Evolutionary conservation across 371 early-diverging fungal species (phyloP).

Genomic region (Rhizopus microsporus): DNA sequence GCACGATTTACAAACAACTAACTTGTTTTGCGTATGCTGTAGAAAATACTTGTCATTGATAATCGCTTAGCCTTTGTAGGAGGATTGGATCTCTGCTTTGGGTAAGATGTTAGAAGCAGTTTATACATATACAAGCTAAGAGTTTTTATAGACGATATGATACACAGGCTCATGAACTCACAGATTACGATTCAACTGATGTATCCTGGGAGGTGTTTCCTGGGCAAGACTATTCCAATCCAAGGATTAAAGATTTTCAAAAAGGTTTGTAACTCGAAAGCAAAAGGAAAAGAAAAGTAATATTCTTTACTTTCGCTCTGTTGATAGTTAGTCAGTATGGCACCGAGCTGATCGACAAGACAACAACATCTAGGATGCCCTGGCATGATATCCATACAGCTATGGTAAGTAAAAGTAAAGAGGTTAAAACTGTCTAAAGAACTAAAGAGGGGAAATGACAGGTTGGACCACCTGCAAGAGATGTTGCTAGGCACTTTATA

Average conservation of each 20-base stretch:
- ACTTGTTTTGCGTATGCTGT: conserved; percentile 2
- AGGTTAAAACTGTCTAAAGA: background rate
- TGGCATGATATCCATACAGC: conserved; percentile 91
- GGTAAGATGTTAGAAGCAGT: conserved; percentile 24
- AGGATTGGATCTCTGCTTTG: conserved; percentile 92
- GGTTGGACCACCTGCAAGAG: conserved; percentile 77
- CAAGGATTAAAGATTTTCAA: conserved; percentile 85
- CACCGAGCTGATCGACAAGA: conserved; percentile 38
- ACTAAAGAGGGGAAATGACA: conserved; percentile 6
- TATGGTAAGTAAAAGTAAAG: conserved; percentile 40
- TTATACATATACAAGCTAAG: background rate
- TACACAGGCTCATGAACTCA: conserved; percentile 71
- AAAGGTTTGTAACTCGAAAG: conserved; percentile 48
- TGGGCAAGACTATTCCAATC: conserved; percentile 94
- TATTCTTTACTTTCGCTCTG: background rate
- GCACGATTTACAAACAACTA: background rate
- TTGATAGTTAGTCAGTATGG: conserved; percentile 37
- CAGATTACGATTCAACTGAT: conserved; percentile 58
- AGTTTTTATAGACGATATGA: conserved; percentile 75
- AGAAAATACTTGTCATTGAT: conserved; percentile 90
- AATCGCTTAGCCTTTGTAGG: conserved; percentile 85
- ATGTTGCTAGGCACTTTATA: conserved; percentile 88
- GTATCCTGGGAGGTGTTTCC: conserved; percentile 62
- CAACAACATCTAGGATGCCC: conserved; percentile 77
- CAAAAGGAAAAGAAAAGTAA: background rate